Conservation (phyloP, 1,139 yeast genomes). For the Suhomyces panamericanus region DNA sequence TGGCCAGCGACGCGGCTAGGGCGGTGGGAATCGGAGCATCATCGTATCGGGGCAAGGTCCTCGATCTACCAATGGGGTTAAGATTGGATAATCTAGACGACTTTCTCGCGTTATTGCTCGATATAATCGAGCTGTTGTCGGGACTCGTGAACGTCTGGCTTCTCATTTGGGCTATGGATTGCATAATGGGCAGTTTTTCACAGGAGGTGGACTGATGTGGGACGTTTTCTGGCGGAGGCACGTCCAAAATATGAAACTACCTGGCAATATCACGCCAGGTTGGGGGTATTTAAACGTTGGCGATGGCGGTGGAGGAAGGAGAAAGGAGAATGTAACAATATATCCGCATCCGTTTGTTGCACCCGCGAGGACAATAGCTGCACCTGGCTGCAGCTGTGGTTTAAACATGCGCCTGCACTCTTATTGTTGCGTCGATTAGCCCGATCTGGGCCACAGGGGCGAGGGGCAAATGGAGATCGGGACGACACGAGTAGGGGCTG, state of each 20-base stretch:
- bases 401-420: not conserved
- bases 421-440: constrained; percentile 6
- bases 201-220: constrained; percentile 3
- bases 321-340: constrained; percentile 10
- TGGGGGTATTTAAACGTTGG: constrained; percentile 3
- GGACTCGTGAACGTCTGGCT: constrained; percentile 14
- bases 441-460: constrained; percentile 2
- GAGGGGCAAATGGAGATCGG: not conserved
- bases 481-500: not conserved
- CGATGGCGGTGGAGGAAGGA: not conserved
- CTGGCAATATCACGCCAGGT: constrained; percentile 4
- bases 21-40: not conserved
- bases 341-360: constrained; percentile 4
- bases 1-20: not conserved
- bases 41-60: constrained; percentile 13
- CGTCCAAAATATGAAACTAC: not conserved
- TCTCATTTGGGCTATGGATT: constrained; percentile 17
- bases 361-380: constrained; percentile 3
- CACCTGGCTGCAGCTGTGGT: not conserved
- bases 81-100: constrained; percentile 16
- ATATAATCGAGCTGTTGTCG: constrained; percentile 10
- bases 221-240: not conserved
- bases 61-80: constrained; percentile 16
- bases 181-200: constrained; percentile 13
- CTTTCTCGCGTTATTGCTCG: constrained; percentile 10